These are phyloP conservation scores for Bipolaris bicolor DNA, from an alignment of 2,329 filamentous ascomycete genomes.

Conservation along the genomic window DNA sequence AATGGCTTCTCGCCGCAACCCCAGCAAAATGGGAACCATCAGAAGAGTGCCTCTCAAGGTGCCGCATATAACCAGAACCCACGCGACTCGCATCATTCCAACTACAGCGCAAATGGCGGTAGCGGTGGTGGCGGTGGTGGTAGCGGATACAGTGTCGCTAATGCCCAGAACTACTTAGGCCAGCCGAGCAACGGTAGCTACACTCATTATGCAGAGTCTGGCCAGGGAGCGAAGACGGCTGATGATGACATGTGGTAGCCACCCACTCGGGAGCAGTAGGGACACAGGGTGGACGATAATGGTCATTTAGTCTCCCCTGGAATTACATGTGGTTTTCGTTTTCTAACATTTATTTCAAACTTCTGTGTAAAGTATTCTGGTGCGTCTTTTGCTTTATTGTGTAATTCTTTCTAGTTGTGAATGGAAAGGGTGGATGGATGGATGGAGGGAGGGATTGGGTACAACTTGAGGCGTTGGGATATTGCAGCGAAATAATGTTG, in stretches of 20 bases:
- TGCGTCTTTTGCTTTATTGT: background rate
- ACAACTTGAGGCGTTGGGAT: too few species aligned
- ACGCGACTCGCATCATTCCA: constrained; percentile 44
- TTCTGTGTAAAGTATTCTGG: constrained; percentile 5
- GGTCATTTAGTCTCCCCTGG: constrained; percentile 1
- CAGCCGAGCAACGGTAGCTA: constrained; percentile 34
- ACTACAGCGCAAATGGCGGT: constrained; percentile 33
- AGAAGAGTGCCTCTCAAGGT: constrained; percentile 16
- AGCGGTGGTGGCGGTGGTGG: constrained; percentile 23
- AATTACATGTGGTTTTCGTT: constrained; percentile 1
- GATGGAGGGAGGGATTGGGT: too few species aligned
- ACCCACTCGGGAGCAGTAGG: constrained; percentile 10
- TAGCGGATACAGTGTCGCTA: constrained; percentile 46
- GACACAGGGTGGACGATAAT: background rate
- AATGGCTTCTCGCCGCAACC: constrained; percentile 11
- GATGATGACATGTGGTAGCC: constrained; percentile 50
- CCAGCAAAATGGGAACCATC: constrained; percentile 23
- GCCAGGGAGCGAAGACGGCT: constrained; percentile 33
- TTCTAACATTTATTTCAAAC: background rate
- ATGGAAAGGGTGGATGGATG: background rate
- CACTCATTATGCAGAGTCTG: constrained; percentile 38
- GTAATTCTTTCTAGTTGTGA: background rate
- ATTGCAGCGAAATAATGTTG: too few species aligned
- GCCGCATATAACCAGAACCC: constrained; percentile 29
- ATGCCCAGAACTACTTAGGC: constrained; percentile 46